phyloP scores from a whole-genome alignment of 768 basidiomycete species.

The Leccinellum luteum region DNA sequence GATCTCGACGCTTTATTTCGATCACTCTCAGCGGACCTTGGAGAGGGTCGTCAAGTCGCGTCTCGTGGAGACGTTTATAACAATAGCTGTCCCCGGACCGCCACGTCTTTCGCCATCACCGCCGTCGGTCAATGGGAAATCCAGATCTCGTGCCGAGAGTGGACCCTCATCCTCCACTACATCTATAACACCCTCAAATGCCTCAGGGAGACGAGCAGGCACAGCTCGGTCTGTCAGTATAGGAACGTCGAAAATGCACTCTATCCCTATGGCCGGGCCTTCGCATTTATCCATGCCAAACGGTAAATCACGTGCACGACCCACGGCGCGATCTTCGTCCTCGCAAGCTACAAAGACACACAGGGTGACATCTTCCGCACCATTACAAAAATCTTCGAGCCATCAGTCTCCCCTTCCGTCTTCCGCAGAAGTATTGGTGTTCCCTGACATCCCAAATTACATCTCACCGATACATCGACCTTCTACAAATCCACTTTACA shows the following conservation, averaged over 20 bases:
- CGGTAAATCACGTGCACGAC: slow-evolving; percentile 14
- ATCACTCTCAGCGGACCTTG: slow-evolving; percentile 64
- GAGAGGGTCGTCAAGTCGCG: slow-evolving; percentile 72
- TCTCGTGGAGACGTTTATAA: slow-evolving; percentile 75
- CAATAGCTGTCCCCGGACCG: slow-evolving; percentile 44
- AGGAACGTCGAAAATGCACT: slow-evolving; percentile 17
- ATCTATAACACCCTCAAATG: neutral
- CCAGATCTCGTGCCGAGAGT: slow-evolving; percentile 26
- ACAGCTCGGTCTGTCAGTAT: slow-evolving; percentile 14
- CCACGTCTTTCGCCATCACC: slow-evolving; percentile 26
- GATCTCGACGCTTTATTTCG: slow-evolving; percentile 39
- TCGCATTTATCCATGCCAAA: slow-evolving; percentile 13
- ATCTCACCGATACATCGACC: slow-evolving; percentile 78
- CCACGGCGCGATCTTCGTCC: slow-evolving; percentile 20
- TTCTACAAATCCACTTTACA: slow-evolving; percentile 80
- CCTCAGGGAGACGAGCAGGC: slow-evolving; percentile 3
- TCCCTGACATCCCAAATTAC: slow-evolving; percentile 52
- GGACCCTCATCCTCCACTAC: slow-evolving; percentile 15
- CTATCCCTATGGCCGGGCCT: slow-evolving; percentile 4
- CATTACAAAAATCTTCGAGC: slow-evolving; percentile 24
- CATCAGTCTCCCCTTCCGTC: slow-evolving; percentile 24
- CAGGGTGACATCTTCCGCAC: slow-evolving; percentile 21
- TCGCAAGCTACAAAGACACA: slow-evolving; percentile 20
- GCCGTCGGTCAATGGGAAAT: slow-evolving; percentile 22
- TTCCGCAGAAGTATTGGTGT: slow-evolving; percentile 9